Percentiles rank a stretch among this genome's conserved stretches.
These are phyloP conservation scores for Agaricus subrufescens DNA, from an alignment of 768 basidiomycete species.

Conservation along the genomic window DNA sequence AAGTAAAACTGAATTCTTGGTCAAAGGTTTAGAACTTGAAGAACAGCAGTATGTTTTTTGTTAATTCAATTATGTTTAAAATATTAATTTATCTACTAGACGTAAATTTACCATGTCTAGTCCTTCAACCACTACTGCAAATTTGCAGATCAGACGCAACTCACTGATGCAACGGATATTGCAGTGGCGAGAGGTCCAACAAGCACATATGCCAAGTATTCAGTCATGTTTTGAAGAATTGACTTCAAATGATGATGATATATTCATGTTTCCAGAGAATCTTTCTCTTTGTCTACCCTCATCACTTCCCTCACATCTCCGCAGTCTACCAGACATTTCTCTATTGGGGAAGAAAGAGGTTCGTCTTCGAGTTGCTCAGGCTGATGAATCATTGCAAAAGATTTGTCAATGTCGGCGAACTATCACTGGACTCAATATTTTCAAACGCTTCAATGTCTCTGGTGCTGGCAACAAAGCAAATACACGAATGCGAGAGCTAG, in stretches of 20 bases:
- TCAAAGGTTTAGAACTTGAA: conserved; percentile 15
- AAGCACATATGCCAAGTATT: not conserved
- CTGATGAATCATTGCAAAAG: conserved; percentile 13
- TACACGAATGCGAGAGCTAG: not conserved
- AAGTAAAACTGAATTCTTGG: not conserved
- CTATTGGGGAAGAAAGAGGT: too few relatives aligned
- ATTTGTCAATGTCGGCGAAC: conserved; percentile 9
- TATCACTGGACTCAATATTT: conserved; percentile 6
- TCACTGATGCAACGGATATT: not conserved
- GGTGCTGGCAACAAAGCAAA: conserved; percentile 10
- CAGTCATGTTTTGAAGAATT: not conserved
- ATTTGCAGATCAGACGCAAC: not conserved
- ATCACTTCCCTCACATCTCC: too few relatives aligned
- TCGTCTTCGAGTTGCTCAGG: conserved; percentile 11
- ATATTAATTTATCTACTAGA: too few relatives aligned
- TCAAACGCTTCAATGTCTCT: conserved; percentile 10
- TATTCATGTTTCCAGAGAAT: too few relatives aligned
- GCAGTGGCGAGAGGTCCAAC: conserved; percentile 1
- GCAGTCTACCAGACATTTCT: too few relatives aligned
- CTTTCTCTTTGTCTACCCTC: too few relatives aligned
- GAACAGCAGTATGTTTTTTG: conserved; percentile 15
- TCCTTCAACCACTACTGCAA: too few relatives aligned
- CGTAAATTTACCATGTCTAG: too few relatives aligned
- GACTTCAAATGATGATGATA: too few relatives aligned
- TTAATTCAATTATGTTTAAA: not conserved